phyloP scores from a whole-genome alignment of 768 basidiomycete species.

The Piloderma croceum region DNA sequence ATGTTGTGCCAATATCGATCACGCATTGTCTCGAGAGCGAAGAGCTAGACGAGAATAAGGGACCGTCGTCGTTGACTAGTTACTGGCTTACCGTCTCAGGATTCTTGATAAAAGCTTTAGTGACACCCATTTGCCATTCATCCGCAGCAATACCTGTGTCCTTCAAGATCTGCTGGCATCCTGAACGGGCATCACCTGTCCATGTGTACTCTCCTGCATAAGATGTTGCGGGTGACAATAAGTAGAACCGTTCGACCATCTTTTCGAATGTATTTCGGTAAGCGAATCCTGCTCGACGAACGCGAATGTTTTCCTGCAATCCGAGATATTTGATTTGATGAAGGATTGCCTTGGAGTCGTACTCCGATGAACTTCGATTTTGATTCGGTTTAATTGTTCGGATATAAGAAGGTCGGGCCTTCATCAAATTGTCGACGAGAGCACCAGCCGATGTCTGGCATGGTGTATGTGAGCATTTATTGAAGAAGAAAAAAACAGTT shows the following conservation, averaged over 20 bases:
- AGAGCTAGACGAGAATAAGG: conserved; percentile 68
- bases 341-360: conserved; percentile 89
- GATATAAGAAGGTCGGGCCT: conserved; percentile 94
- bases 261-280: conserved; percentile 98
- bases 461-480: not conserved
- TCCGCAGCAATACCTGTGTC: conserved; percentile 95
- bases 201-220: conserved; percentile 99
- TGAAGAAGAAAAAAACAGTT: conserved; percentile 2
- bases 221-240: conserved; percentile 90
- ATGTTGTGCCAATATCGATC: conserved; percentile 99
- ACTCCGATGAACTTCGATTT: conserved; percentile 88
- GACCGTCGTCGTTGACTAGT: conserved; percentile 1
- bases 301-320: conserved; percentile 96
- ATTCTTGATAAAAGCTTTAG: conserved; percentile 99
- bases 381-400: conserved; percentile 99
- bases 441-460: conserved; percentile 83
- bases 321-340: conserved; percentile 99
- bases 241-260: conserved; percentile 97
- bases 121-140: conserved; percentile 99
- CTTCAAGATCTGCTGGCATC: conserved; percentile 86
- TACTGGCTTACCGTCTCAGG: conserved; percentile 77
- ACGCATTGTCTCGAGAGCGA: conserved; percentile 97
- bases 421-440: conserved; percentile 96
- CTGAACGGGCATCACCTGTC: conserved; percentile 85
- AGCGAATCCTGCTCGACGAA: conserved; percentile 95